Evolutionary conservation across 768 basidiomycete genomes (phyloP).

Genomic region (Baorangia bicolor): DNA sequence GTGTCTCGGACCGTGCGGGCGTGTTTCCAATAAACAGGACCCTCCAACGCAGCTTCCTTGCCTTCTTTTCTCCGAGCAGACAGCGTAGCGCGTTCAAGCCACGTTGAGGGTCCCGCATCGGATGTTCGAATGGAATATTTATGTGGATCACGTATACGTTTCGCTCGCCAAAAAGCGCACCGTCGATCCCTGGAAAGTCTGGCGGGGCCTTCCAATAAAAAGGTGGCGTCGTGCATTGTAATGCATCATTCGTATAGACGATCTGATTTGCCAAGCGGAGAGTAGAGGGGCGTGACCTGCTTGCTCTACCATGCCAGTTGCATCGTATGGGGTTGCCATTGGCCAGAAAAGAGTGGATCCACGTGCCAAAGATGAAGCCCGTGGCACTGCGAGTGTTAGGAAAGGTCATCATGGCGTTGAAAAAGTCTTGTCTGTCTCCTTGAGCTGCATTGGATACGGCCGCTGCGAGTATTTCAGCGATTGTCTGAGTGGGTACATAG

Average conservation of each 20-base stretch:
- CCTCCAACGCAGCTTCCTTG: not conserved
- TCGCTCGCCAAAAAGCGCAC: not conserved
- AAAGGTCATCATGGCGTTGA: not conserved
- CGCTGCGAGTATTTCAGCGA: not conserved
- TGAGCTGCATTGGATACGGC: not conserved
- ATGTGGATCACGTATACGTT: constrained; percentile 3
- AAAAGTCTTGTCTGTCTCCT: constrained; percentile 3
- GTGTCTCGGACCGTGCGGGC: not conserved
- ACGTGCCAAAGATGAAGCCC: constrained; percentile 1
- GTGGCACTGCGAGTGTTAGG: not conserved
- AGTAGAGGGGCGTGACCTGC: not conserved
- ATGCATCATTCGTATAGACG: not conserved
- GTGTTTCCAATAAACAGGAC: constrained; percentile 2
- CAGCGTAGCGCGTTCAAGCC: not conserved
- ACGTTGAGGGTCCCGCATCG: not conserved
- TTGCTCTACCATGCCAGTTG: not conserved
- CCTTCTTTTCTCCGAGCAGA: not conserved
- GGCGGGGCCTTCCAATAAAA: constrained; percentile 2
- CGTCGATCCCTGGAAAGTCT: constrained; percentile 1
- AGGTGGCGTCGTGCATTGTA: not conserved
- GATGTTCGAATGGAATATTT: not conserved
- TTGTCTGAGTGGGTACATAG: not conserved
- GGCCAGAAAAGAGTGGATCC: not conserved
- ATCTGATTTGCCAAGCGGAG: not conserved
- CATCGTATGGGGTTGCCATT: not conserved